These are phyloP conservation scores for Termitomyces sp. DNA, from an alignment of 768 basidiomycete genomes.

Conservation along the genomic window DNA sequence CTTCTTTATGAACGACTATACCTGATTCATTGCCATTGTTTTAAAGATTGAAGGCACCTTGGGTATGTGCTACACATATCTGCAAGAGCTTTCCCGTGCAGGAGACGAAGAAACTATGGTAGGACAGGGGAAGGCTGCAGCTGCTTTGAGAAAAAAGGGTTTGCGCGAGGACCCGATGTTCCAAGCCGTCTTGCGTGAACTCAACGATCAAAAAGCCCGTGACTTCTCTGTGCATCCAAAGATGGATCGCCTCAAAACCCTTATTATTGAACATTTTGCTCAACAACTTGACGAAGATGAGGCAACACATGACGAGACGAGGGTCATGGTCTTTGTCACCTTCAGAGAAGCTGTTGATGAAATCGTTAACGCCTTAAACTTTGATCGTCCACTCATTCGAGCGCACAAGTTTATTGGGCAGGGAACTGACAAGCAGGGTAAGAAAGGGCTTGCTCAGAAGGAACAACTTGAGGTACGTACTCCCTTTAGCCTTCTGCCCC, in stretches of 20 bases:
- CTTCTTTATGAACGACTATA: not conserved
- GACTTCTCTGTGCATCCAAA: slow-evolving; percentile 82
- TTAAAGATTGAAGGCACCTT: slow-evolving; percentile 81
- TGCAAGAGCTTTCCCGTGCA: slow-evolving; percentile 46
- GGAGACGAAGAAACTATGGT: slow-evolving; percentile 28
- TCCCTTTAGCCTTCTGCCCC: not conserved
- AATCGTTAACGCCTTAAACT: slow-evolving; percentile 76
- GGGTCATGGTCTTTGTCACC: slow-evolving; percentile 94
- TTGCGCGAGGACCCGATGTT: slow-evolving; percentile 55
- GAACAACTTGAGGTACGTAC: slow-evolving; percentile 79
- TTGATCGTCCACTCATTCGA: slow-evolving; percentile 73
- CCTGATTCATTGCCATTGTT: not conserved
- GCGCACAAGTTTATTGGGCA: slow-evolving; percentile 91
- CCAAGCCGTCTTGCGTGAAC: slow-evolving; percentile 60
- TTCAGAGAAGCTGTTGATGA: slow-evolving; percentile 90
- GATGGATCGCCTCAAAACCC: slow-evolving; percentile 74
- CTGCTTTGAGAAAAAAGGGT: slow-evolving; percentile 36
- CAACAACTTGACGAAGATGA: slow-evolving; percentile 41
- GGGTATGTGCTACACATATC: slow-evolving; percentile 66
- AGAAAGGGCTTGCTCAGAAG: slow-evolving; percentile 86
- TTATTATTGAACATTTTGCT: slow-evolving; percentile 80
- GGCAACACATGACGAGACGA: slow-evolving; percentile 41
- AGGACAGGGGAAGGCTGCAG: slow-evolving; percentile 33
- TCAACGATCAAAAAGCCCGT: slow-evolving; percentile 51
- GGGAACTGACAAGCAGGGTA: slow-evolving; percentile 78